Evolutionary conservation across 2,329 filamentous ascomycete genomes (phyloP).

Genomic region (Penicillium sp.): DNA sequence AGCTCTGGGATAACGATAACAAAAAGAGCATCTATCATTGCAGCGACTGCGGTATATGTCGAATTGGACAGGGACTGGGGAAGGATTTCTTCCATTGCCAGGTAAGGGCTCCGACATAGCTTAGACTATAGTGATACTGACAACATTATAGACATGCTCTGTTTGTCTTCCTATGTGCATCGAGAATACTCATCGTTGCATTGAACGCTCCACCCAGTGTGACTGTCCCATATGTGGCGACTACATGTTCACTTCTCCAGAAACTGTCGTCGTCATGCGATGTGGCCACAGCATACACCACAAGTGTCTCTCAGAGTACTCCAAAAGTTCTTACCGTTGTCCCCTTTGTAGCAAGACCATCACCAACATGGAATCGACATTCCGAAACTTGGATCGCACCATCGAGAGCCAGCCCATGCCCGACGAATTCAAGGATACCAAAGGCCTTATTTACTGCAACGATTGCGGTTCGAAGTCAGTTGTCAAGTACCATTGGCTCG

Average conservation of each 20-base stretch:
- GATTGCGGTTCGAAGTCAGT: conserved; percentile 88
- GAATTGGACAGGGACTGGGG: conserved; percentile 83
- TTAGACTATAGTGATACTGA: conserved; percentile 16
- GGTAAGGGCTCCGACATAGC: conserved; percentile 52
- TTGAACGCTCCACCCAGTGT: conserved; percentile 90
- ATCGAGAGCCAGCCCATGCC: conserved; percentile 94
- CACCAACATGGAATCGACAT: conserved; percentile 96
- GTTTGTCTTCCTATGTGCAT: conserved; percentile 91
- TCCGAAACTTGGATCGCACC: conserved; percentile 83
- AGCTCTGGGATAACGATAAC: conserved; percentile 92
- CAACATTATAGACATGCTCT: conserved; percentile 69
- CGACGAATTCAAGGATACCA: conserved; percentile 72
- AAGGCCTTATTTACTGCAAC: conserved; percentile 85
- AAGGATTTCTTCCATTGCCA: conserved; percentile 99
- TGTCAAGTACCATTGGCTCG: conserved; percentile 90
- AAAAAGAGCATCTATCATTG: conserved; percentile 95
- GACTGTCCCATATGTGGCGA: conserved; percentile 96
- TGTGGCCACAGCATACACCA: conserved; percentile 96
- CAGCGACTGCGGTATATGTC: conserved; percentile 90
- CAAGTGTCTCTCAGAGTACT: conserved; percentile 82
- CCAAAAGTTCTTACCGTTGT: conserved; percentile 89
- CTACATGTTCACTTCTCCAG: conserved; percentile 90
- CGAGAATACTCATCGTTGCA: conserved; percentile 82
- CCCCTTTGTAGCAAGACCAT: conserved; percentile 95
- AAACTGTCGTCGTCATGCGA: conserved; percentile 86